These are phyloP conservation scores for Cinnamomum chago DNA, from an alignment of 164 flowering plant species.

Conservation along the genomic window DNA sequence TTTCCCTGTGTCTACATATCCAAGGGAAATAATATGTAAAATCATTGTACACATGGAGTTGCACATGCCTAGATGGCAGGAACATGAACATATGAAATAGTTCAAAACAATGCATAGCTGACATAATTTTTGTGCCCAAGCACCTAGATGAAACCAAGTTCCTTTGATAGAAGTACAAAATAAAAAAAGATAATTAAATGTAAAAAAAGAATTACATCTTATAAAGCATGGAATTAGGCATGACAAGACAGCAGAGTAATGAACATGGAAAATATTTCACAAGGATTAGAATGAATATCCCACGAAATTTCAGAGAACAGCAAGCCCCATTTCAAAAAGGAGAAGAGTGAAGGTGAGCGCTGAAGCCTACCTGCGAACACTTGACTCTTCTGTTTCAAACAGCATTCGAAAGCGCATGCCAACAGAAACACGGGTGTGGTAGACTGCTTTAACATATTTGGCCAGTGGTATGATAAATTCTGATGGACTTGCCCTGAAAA, in stretches of 20 bases:
- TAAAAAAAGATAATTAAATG: too few relatives aligned
- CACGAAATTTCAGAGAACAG: neutral
- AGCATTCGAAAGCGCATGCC: constrained; percentile 96
- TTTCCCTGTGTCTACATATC: neutral
- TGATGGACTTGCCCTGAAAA: constrained; percentile 82
- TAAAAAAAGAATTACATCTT: too few relatives aligned
- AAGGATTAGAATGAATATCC: neutral
- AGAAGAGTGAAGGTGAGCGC: neutral
- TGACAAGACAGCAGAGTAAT: neutral
- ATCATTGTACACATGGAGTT: neutral
- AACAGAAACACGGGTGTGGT: constrained; percentile 89
- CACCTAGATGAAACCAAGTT: neutral
- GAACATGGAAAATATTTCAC: neutral
- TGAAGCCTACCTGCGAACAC: constrained; percentile 67
- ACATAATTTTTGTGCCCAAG: neutral
- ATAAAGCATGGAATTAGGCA: too few relatives aligned
- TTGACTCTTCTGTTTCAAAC: constrained; percentile 94
- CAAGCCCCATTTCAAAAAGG: neutral
- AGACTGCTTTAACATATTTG: constrained; percentile 79
- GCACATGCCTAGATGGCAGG: constrained; percentile 3
- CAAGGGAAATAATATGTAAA: neutral
- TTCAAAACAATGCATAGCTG: neutral
- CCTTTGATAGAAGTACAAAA: too few relatives aligned
- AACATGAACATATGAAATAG: neutral
- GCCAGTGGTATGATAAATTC: constrained; percentile 84